Conservation (phyloP, 2,329 filamentous ascomycete genomes). For the Claviceps maximensis region DNA sequence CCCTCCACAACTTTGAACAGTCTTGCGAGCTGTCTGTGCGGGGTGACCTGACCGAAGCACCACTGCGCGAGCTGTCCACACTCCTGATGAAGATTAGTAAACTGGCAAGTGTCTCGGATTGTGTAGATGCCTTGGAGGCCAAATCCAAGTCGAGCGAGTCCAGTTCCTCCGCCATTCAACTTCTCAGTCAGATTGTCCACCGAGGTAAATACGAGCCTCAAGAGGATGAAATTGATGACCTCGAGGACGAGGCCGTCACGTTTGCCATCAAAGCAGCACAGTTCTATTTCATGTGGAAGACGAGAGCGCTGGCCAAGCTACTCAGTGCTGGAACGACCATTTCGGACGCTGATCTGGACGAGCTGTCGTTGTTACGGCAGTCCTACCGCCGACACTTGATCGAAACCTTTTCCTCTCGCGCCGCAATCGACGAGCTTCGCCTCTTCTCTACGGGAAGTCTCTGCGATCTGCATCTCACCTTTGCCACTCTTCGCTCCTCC, state of each 20-base stretch:
- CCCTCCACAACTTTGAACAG: slow-evolving; percentile 57
- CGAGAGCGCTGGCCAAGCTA: slow-evolving; percentile 43
- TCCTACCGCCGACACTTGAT: slow-evolving; percentile 51
- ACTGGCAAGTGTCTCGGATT: slow-evolving; percentile 67
- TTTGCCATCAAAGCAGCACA: slow-evolving; percentile 64
- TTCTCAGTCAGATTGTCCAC: slow-evolving; percentile 58
- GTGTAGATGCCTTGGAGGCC: slow-evolving; percentile 59
- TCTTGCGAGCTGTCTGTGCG: slow-evolving; percentile 59
- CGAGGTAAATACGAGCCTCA: slow-evolving; percentile 59
- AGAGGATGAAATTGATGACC: slow-evolving; percentile 56
- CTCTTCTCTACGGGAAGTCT: slow-evolving; percentile 62
- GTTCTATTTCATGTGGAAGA: slow-evolving; percentile 95
- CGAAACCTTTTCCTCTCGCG: slow-evolving; percentile 52
- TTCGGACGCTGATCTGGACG: slow-evolving; percentile 44
- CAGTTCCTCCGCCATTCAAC: slow-evolving; percentile 44
- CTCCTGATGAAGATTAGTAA: slow-evolving; percentile 69
- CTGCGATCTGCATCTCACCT: slow-evolving; percentile 71
- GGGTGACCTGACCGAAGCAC: slow-evolving; percentile 51
- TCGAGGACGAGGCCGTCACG: slow-evolving; percentile 67
- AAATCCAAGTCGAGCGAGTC: slow-evolving; percentile 35
- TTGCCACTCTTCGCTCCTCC: slow-evolving; percentile 54
- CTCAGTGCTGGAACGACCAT: slow-evolving; percentile 43
- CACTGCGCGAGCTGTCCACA: slow-evolving; percentile 58
- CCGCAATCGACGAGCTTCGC: slow-evolving; percentile 64
- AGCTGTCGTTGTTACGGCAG: slow-evolving; percentile 41